These are phyloP conservation scores for Yueomyces sinensis DNA, from an alignment of 805 yeast genomes.

Conservation along the genomic window DNA sequence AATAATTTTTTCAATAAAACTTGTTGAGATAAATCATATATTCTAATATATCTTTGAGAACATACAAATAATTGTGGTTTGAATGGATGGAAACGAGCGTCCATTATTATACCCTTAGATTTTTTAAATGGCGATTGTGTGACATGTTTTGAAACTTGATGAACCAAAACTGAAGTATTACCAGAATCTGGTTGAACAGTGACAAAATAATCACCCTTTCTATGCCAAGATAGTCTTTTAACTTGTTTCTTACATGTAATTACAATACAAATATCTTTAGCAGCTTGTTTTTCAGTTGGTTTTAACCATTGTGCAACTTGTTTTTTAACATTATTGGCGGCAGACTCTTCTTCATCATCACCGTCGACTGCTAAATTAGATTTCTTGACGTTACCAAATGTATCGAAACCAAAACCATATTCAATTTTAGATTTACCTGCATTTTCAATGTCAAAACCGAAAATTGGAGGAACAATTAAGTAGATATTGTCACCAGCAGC, in stretches of 20 bases:
- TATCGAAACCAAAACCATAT: slow-evolving; percentile 82
- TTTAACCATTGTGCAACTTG: slow-evolving; percentile 73
- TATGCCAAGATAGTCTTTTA: slow-evolving; percentile 85
- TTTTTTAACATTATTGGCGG: slow-evolving; percentile 25
- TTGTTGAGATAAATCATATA: slow-evolving; percentile 85
- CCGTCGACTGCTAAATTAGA: slow-evolving; percentile 27
- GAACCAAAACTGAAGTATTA: slow-evolving; percentile 80
- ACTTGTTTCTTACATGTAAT: slow-evolving; percentile 54
- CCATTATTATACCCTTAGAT: slow-evolving; percentile 88
- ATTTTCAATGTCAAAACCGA: slow-evolving; percentile 80
- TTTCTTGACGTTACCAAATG: slow-evolving; percentile 40
- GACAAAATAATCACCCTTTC: slow-evolving; percentile 93
- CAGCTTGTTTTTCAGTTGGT: slow-evolving; percentile 50
- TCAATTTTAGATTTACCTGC: slow-evolving; percentile 67
- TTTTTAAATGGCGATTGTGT: slow-evolving; percentile 93
- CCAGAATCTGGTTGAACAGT: slow-evolving; percentile 92
- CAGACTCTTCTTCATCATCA: slow-evolving; percentile 28
- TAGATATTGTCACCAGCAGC: slow-evolving; percentile 71
- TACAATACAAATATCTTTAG: slow-evolving; percentile 59
- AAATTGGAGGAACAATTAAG: slow-evolving; percentile 78
- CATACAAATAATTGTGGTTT: slow-evolving; percentile 89
- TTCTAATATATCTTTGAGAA: slow-evolving; percentile 82
- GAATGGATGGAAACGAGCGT: slow-evolving; percentile 94
- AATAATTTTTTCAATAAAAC: slow-evolving; percentile 65
- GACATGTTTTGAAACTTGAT: slow-evolving; percentile 85